Evolutionary conservation across 192 early-diverging fungal species (phyloP), one percentile per base, ranked within the genome.

Genomic region (Cetraspora pellucida): DNA sequence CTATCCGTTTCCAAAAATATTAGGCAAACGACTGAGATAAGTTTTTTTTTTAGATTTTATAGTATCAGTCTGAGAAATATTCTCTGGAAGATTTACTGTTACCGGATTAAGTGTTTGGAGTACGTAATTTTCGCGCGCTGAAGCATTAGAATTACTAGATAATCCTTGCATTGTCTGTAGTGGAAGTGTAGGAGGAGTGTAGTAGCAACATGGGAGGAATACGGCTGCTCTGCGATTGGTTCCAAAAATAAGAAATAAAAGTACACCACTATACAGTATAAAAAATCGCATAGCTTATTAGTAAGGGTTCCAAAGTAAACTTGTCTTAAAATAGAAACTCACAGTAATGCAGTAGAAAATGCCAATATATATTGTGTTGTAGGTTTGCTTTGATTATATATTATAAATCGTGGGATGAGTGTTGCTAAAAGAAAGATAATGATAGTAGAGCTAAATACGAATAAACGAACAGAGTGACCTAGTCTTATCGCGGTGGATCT

Each of bases 181-280:
- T 37, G 37, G 37, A 37, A 37, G 3, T 37, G 37, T 37, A 37
- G 58, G 31, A 27, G 70, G 70, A n/a, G 11, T 19, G n/a, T 57
- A 54, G 31, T 72, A 72, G 28, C 21, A 72, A 30, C 70, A 72
- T 30, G 70, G 70, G 4, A 72, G 30, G n/a, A 72, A 55, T 17
- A 72, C 10, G 3, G 70, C 70, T 2, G 70, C 70, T 43, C 9
- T 28, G 19, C 31, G 21, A 17, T 16, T 52, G 17, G 70, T 57
- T 43, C 70, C 70, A 43, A 72, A 72, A 55, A 72, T 43, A 27
- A 57, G 10, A 54, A 54, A 72, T 10, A 72, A 23, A 6, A 55
- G 9, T n/a, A 54, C 55, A 30, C 70, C 70, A 10, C 70, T 72
- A 37, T 44, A 30, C 8, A 44, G 6, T 43, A n/a, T 16, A 13